Base-by-base conservation (phyloP, 2,329 filamentous ascomycete species). In the Ascochyta rabiei region DNA sequence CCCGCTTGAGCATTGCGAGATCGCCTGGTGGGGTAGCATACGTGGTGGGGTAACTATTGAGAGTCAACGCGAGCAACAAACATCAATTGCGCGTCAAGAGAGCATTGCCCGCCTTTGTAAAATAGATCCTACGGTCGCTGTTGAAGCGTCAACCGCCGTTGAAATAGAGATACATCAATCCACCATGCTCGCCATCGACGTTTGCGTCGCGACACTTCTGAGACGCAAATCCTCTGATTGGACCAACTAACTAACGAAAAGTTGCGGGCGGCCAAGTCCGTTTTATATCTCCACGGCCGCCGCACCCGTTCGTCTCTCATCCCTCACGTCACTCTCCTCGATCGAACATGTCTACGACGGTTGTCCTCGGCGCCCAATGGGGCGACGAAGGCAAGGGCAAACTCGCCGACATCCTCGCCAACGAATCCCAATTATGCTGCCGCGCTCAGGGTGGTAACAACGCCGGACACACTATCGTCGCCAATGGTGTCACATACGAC, bases 381-480 rank as follows among this genome's bases (percentile, higher is more conserved):
- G 84, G 84, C 75, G 79, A 84, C 70, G 82, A 84, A 75, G 80
- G 73, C 64, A 84, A 85, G 72, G 84, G 83, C 59, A 86, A 86
- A 70, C 81, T 86, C 59, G 83, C 83, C 67, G 84, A 84, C 63
- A 82, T 83, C 60, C 79, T 83, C 59, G 79, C 78, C 68, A 76
- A 80, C 53, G 76, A 80, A 58, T 78, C 80, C 39, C 77, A 82
- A 62, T 74, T 86, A 62, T 86, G 83, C 76, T 84, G 83, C 64
- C 79, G 83, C 62, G 82, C 82, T 49, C 80, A 83, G 62, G 84
- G 84, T 50, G 84, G 84, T 46, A 84, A 86, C 74, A 86, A 86
- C 74, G 84, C 84, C 42, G 75, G 75, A 48, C 74, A 76, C 60
- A 77, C 74, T 48, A 76, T 76, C 49, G 73, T 77, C 64, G 71